Base-by-base conservation (phyloP, 2,329 filamentous ascomycete species). In the Paraphaeosphaeria sporulosa region DNA sequence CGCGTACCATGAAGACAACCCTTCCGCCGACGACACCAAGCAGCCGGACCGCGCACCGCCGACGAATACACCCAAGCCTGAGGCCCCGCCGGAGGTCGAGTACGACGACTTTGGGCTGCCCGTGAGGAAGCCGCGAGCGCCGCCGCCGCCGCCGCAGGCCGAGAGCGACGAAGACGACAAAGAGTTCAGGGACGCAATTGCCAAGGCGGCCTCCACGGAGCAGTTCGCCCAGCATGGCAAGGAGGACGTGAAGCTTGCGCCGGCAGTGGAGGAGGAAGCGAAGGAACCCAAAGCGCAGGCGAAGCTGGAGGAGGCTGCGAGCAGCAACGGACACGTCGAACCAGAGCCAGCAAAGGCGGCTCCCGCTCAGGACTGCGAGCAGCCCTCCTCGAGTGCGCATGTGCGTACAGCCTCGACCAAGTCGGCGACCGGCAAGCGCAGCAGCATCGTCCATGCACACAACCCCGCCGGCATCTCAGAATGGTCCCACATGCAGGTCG, bases 401-500 rank as follows among this genome's bases (percentile, higher is more conserved):
- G 21, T 32, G 9, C 38, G 38, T 23, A 46, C 32, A 23, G 25
- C 12, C 19, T 44, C 34, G 32, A 57, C 40, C 27, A 51, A 55
- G 27, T 40, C 38, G 9, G 19, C 55, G 8, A 58, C 48, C 40
- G 57, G 62, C 19, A 55, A 59, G n/a, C 55, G 52, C 23, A 67
- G 60, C 34, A 67, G 61, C 54, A 52, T 60, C 21, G 64, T 25
- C 19, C 55, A 58, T 44, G 50, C n/a, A 42, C 42, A 23, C 12
- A 46, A 60, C n/a, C 30, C 48, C 13, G 23, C 25, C 30, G 71
- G 53, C 42, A 75, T 88, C 19, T 97, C 94, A 10, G 93, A 96
- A 78, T 98, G 91, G 84, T 98, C 95, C 1, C 94, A 99, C 75
- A 93, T 97, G 78, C 88, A 90, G 65, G 80, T 93, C 51, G 85